A percentile compares a stretch with the other conserved stretches of the same genome.
These are phyloP conservation scores for Brassica cretica DNA, from an alignment of 345 rosid species.

Conservation along the genomic window DNA sequence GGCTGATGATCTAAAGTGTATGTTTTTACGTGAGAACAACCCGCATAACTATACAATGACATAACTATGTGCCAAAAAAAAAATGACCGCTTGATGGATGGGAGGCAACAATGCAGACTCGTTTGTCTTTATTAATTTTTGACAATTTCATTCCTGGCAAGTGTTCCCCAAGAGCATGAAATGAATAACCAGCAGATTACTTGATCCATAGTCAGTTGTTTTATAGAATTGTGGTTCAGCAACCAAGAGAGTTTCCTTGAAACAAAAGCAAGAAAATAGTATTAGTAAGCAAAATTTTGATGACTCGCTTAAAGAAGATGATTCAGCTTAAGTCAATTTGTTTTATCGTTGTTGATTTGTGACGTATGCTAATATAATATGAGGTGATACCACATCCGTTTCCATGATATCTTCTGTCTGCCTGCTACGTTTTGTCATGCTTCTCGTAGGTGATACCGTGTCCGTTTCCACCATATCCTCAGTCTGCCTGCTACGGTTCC, in stretches of 20 bases:
- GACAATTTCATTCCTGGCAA: slow-evolving; percentile 73
- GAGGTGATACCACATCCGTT: slow-evolving; percentile 9
- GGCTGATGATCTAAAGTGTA: neutral
- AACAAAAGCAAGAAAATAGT: slow-evolving; percentile 15
- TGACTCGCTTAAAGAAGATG: slow-evolving; percentile 10
- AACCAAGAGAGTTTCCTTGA: slow-evolving; percentile 31
- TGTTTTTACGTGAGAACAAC: neutral
- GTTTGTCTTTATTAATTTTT: slow-evolving; percentile 46
- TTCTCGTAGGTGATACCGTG: slow-evolving; percentile 27
- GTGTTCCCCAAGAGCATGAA: slow-evolving; percentile 68
- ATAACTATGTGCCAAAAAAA: neutral
- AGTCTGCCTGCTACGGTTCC: slow-evolving; percentile 50
- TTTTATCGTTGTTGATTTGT: slow-evolving; percentile 25
- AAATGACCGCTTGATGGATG: slow-evolving; percentile 87
- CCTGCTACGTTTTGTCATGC: slow-evolving; percentile 48
- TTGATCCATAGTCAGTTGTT: slow-evolving; percentile 39
- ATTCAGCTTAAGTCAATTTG: slow-evolving; percentile 16
- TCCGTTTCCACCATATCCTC: slow-evolving; percentile 33
- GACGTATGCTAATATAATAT: slow-evolving; percentile 13
- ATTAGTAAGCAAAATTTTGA: neutral
- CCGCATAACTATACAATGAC: neutral
- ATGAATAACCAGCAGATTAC: slow-evolving; percentile 46
- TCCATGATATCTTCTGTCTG: neutral
- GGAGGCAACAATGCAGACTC: slow-evolving; percentile 52
- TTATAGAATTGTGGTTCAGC: slow-evolving; percentile 61